phyloP scores from a whole-genome alignment of 2,329 filamentous ascomycete genomes.

The Fusarium sp. region DNA sequence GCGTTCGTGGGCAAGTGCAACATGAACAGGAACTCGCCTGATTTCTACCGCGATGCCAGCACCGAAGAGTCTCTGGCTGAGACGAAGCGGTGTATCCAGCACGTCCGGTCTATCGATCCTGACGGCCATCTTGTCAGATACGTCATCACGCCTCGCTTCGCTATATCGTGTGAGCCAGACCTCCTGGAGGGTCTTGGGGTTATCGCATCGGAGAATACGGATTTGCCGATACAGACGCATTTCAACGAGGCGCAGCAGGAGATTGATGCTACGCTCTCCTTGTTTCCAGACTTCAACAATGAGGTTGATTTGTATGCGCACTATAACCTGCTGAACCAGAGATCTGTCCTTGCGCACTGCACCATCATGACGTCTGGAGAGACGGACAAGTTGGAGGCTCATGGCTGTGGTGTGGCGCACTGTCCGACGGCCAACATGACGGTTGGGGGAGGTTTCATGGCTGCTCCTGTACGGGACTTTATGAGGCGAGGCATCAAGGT shows the following conservation, averaged over 20 bases:
- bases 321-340: slow-evolving; percentile 64
- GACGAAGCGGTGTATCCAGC: slow-evolving; percentile 61
- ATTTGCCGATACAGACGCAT: slow-evolving; percentile 73
- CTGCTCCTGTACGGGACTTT: slow-evolving; percentile 69
- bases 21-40: slow-evolving; percentile 68
- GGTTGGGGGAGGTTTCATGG: slow-evolving; percentile 71
- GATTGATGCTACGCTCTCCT: slow-evolving; percentile 62
- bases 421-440: slow-evolving; percentile 75
- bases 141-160: slow-evolving; percentile 70
- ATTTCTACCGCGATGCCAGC: slow-evolving; percentile 63
- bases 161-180: slow-evolving; percentile 68
- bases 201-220: slow-evolving; percentile 60
- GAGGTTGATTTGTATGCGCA: slow-evolving; percentile 71
- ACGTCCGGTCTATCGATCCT: slow-evolving; percentile 60
- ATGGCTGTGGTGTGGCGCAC: slow-evolving; percentile 71
- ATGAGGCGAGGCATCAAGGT: slow-evolving; percentile 70
- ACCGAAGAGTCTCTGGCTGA: slow-evolving; percentile 60
- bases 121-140: slow-evolving; percentile 57
- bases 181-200: slow-evolving; percentile 67
- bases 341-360: slow-evolving; percentile 75
- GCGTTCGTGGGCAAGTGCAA: slow-evolving; percentile 73
- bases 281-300: slow-evolving; percentile 67
- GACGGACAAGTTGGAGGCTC: slow-evolving; percentile 56
- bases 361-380: slow-evolving; percentile 71
- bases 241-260: slow-evolving; percentile 75